Percentiles rank a stretch among this genome's conserved stretches.
phyloP scores from a whole-genome alignment of 1,139 yeast species.

The Lipomyces yarrowii region DNA sequence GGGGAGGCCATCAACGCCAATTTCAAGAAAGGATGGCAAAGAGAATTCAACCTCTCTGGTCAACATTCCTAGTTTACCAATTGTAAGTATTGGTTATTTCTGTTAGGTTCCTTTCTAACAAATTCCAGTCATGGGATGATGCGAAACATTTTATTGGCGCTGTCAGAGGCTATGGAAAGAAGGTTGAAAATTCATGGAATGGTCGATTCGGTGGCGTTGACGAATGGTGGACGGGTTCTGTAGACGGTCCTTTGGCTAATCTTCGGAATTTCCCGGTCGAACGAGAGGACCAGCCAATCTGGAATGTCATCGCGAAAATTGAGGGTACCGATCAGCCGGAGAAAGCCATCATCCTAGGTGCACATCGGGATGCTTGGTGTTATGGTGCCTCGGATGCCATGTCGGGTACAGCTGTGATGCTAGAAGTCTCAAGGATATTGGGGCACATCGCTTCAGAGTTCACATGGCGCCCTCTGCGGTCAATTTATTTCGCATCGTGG shows the following conservation, averaged over 20 bases:
- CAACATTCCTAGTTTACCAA: constrained; percentile 72
- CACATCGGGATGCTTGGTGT: constrained; percentile 78
- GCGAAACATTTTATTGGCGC: constrained; percentile 55
- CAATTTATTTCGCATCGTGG: constrained; percentile 82
- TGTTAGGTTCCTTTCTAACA: not conserved
- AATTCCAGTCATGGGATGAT: constrained; percentile 61
- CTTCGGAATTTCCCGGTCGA: constrained; percentile 53
- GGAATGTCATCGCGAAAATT: constrained; percentile 80
- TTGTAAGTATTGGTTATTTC: constrained; percentile 37
- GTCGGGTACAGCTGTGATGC: constrained; percentile 73
- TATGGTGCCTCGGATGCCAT: constrained; percentile 73
- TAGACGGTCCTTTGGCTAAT: constrained; percentile 44
- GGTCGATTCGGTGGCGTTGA: constrained; percentile 21
- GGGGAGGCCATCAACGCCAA: constrained; percentile 63
- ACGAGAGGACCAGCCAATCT: constrained; percentile 65
- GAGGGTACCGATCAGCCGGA: constrained; percentile 80
- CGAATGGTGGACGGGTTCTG: constrained; percentile 51
- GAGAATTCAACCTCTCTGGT: constrained; percentile 60
- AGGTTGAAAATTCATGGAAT: constrained; percentile 41
- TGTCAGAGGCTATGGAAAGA: constrained; percentile 53
- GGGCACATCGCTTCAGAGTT: constrained; percentile 65
- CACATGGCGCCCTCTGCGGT: constrained; percentile 83
- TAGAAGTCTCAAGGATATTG: constrained; percentile 72
- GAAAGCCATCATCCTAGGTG: constrained; percentile 77
- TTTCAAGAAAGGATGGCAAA: constrained; percentile 45